These are phyloP conservation scores for Dovyalis caffra DNA, from an alignment of 345 rosid genomes.

Conservation along the genomic window DNA sequence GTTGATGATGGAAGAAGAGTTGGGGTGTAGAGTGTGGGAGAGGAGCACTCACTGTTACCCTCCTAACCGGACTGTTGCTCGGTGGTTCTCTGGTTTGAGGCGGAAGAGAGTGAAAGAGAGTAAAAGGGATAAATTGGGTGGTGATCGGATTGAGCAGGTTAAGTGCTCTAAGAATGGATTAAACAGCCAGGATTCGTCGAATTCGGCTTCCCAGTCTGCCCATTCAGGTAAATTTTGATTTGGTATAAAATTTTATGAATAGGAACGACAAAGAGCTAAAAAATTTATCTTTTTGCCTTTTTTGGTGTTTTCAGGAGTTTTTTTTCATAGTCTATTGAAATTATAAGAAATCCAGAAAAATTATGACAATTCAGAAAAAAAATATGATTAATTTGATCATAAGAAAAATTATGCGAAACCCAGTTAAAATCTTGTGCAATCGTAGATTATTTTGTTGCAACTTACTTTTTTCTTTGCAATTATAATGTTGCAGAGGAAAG, in stretches of 20 bases:
- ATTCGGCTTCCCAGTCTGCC: not conserved
- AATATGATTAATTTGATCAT: not conserved
- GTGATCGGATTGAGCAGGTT: not conserved
- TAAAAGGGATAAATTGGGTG: not conserved
- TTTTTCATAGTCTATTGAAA: not conserved
- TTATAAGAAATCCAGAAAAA: not conserved
- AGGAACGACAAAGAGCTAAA: not conserved
- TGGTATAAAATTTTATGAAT: not conserved
- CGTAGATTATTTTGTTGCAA: not conserved
- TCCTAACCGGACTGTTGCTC: conserved; percentile 13
- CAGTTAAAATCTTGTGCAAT: not conserved
- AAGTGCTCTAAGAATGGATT: conserved; percentile 11
- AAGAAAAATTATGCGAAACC: not conserved
- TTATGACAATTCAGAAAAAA: not conserved
- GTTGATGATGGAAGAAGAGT: not conserved
- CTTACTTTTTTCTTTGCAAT: not conserved
- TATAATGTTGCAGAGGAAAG: not conserved
- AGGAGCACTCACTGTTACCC: conserved; percentile 1
- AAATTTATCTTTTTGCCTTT: not conserved
- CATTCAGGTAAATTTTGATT: conserved; percentile 5
- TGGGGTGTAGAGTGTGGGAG: not conserved
- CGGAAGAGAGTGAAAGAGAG: conserved; percentile 16
- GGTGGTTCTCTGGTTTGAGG: conserved; percentile 28
- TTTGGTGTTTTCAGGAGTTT: not conserved
- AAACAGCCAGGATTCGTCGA: conserved; percentile 8